A percentile compares a stretch with the other conserved stretches of the same genome.
Conservation (phyloP, 108 stramenopile species). For the Fragilariopsis cylindrus region DNA sequence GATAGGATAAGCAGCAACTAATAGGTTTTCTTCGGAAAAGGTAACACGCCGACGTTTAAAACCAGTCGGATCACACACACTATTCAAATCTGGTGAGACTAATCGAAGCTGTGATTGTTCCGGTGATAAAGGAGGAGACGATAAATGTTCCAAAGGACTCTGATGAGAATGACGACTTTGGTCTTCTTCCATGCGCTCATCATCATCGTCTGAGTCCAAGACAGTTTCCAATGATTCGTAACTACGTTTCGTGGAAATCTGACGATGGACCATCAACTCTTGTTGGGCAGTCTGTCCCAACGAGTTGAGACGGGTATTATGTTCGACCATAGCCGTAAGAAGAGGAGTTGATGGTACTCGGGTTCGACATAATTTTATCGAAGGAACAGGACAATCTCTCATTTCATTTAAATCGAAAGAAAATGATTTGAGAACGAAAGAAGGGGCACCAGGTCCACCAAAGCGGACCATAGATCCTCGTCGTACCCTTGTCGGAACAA, state of each 20-base stretch:
- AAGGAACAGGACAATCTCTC: constrained; percentile 3
- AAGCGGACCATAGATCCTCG: constrained; percentile 79
- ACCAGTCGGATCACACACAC: not conserved
- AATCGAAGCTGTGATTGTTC: constrained; percentile 32
- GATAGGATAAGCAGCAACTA: constrained; percentile 41
- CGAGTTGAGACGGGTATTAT: constrained; percentile 49
- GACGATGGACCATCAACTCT: constrained; percentile 15
- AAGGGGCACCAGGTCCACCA: constrained; percentile 78
- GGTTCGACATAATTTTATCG: not conserved
- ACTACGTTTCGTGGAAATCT: constrained; percentile 41
- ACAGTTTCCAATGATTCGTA: constrained; percentile 45
- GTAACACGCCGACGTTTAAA: constrained; percentile 38
- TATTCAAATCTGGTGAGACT: constrained; percentile 44
- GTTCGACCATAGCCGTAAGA: constrained; percentile 33
- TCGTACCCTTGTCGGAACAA: constrained; percentile 64
- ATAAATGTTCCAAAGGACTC: constrained; percentile 21
- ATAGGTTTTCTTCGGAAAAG: constrained; percentile 40
- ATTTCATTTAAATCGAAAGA: constrained; percentile 50
- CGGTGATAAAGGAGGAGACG: constrained; percentile 42
- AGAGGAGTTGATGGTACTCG: constrained; percentile 14
- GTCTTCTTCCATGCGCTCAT: constrained; percentile 12
- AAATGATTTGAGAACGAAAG: constrained; percentile 76
- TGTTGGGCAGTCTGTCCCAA: constrained; percentile 36
- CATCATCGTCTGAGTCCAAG: constrained; percentile 13
- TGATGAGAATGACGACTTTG: not conserved